Evolutionary conservation across 768 basidiomycete species (phyloP), one percentile per base, ranked within the genome.

Genomic region (Boletus sp.): DNA sequence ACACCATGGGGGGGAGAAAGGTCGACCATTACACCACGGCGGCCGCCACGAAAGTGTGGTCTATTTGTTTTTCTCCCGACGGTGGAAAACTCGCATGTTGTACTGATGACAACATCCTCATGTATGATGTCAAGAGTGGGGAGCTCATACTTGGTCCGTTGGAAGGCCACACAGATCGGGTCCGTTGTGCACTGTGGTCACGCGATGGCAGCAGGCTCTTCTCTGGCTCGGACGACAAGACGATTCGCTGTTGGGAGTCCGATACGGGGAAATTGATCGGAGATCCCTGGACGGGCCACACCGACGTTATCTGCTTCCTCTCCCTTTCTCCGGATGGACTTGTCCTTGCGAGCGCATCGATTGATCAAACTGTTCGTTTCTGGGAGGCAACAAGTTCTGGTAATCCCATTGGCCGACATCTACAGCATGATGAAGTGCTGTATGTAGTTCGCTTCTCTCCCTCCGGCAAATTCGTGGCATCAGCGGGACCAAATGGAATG

Each of bases 191-290:
- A 2, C 44, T 56, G 1, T 64, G 62, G 63, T 49, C 58, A 14
- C 55, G 7, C 7, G 63, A 61, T 5, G 50, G 54, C 4, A 51
- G 14, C 3, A n/a, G 24, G 5, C 42, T 64, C 29, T 58, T 57
- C 28, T 57, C 62, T 28, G 47, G 8, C 2, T 55, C 50, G 0
- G 0, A 7, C 0, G 52, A 59, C 17, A 10, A 32, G 1, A 54
- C 53, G 1, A 66, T 65, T 45, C 54, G 56, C 5, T 54, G 55
- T 20, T 65, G 64, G 60, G 18, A 54, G 5, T 30, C 45, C 4
- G 1, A 15, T 0, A 59, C 60, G 1, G 56, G 54, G 15, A 17
- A 41, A n/a, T 15, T 5, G 9, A 48, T 55, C 3, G 45, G 54
- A 32, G 14, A 28, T 2, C 37, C 40, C 0, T 59, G 50, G 62